Evolutionary conservation across 2,329 filamentous ascomycete species (phyloP), one percentile per base, ranked within the genome.

Genomic region (Verticillium isaacii): DNA sequence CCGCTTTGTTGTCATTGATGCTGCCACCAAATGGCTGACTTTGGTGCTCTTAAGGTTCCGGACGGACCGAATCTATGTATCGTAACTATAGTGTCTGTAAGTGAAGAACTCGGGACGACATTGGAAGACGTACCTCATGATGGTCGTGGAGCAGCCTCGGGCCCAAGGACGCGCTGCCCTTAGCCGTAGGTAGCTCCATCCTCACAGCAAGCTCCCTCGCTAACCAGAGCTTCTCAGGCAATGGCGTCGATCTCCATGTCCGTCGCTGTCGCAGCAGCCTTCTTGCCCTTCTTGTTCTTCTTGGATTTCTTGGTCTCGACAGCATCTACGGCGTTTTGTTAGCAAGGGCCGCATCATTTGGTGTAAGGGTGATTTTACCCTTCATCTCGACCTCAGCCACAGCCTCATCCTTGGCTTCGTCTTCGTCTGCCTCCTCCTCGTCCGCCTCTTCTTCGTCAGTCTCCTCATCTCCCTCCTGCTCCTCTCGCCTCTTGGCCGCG

Each of bases 401-500:
- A 8, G 32, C 45, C 45, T 52, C 45, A 5, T 6, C 56, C 12
- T 52, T 23, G 29, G 4, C 54, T 17, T 58, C 56, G 2, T 23
- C 56, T 12, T 9, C 57, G 2, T 29, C 39, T 5, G 12, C 39
- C n/a, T 58, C 15, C 19, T 29, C 37, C 57, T 58, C 57, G 7
- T 45, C 39, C 17, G 15, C 39, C 39, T 52, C 45, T 5, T 23
- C 45, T 19, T 52, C 19, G 45, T 52, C 45, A 11, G 4, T 8
- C 9, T 9, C 45, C n/a, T 52, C 45, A 25, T 11, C 45, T 3
- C 15, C 45, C 19, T 3, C 45, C 3, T 23, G n/a, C 12, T 52
- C 45, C 45, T 25, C n/a, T 19, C 19, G n/a, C 63, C 84, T 75
- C 76, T 80, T 79, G 61, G 85, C 61, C 19, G 82, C 83, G 66